phyloP scores from a whole-genome alignment of 768 basidiomycete species.

The Tricholoma sp. region DNA sequence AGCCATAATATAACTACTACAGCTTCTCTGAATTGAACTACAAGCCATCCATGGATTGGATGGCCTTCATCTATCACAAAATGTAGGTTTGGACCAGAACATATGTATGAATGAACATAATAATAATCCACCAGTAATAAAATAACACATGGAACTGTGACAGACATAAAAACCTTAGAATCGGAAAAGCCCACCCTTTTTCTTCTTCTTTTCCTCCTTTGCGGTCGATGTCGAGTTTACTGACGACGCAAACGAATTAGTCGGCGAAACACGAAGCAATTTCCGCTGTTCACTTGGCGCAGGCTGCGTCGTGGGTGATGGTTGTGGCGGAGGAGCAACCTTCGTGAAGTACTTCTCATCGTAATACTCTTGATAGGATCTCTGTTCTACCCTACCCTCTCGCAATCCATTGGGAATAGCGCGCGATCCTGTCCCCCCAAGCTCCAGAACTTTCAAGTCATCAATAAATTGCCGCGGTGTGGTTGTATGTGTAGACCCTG shows the following conservation, averaged over 20 bases:
- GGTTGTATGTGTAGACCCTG: conserved; percentile 85
- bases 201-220: conserved; percentile 69
- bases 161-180: conserved; percentile 29
- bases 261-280: conserved; percentile 45
- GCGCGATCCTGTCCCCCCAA: conserved; percentile 80
- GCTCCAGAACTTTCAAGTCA: conserved; percentile 82
- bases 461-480: conserved; percentile 83
- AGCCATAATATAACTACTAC: background rate
- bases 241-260: conserved; percentile 47
- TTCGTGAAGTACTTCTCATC: conserved; percentile 72
- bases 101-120: background rate
- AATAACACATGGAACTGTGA: background rate
- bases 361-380: conserved; percentile 70
- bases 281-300: conserved; percentile 29
- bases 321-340: conserved; percentile 52
- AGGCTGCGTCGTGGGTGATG: conserved; percentile 30
- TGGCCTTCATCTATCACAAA: background rate
- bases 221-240: conserved; percentile 34
- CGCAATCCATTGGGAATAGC: conserved; percentile 65
- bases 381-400: conserved; percentile 37
- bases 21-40: background rate
- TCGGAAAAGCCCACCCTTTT: conserved; percentile 67
- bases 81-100: background rate
- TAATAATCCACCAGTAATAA: conserved; percentile 8
- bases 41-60: too few relatives aligned